Conservation (phyloP, 2,329 filamentous ascomycete genomes). For the Sporothrix variecibatus region DNA sequence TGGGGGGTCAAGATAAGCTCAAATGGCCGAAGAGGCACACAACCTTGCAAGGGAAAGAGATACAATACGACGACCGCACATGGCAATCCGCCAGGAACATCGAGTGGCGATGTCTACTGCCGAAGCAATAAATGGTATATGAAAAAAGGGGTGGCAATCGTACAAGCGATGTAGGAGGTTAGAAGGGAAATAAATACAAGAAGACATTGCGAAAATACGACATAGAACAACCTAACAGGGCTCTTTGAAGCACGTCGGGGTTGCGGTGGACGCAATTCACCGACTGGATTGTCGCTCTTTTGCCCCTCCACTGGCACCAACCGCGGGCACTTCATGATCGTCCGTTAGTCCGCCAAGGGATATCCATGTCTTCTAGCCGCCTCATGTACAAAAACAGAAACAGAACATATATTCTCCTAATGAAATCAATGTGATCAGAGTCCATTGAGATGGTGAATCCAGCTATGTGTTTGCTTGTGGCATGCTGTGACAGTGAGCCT, state of each 20-base stretch:
- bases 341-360: background rate
- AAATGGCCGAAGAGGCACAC: background rate
- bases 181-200: background rate
- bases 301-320: background rate
- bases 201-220: background rate
- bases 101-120: background rate
- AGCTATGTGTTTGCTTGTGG: background rate
- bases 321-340: background rate
- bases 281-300: background rate
- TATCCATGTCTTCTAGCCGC: background rate
- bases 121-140: background rate
- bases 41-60: background rate
- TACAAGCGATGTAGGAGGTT: background rate
- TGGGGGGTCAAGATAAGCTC: slow-evolving; percentile 18
- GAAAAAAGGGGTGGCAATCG: background rate
- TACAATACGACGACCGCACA: background rate
- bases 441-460: background rate
- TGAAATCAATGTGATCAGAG: background rate
- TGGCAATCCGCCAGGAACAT: background rate
- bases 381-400: background rate
- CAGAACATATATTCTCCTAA: background rate
- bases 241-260: background rate
- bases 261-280: background rate
- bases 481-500: background rate
- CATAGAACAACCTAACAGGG: background rate